A percentile compares a stretch with the other conserved stretches of the same genome.
phyloP scores from a whole-genome alignment of 2,329 filamentous ascomycete species.

The Tolypocladium ovalisporum region DNA sequence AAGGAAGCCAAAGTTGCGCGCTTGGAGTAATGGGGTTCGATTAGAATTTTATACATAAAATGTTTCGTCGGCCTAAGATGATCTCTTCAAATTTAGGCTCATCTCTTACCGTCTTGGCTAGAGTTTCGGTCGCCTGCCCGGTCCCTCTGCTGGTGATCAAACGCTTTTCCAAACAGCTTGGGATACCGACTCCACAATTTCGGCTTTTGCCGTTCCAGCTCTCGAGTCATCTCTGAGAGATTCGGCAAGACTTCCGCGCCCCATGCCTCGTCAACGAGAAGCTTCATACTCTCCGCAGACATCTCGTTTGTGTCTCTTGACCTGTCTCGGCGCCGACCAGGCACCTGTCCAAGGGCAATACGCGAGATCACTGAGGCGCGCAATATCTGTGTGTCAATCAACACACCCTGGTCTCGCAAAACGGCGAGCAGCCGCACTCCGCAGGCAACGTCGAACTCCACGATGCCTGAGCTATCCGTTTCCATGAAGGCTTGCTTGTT shows the following conservation, averaged over 20 bases:
- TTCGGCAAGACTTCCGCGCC: conserved; percentile 18
- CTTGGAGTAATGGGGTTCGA: conserved; percentile 16
- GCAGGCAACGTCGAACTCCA: conserved; percentile 21
- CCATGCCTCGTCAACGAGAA: conserved; percentile 22
- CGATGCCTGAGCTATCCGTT: conserved; percentile 4
- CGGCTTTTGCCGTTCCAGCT: conserved; percentile 17
- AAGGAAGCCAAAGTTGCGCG: conserved; percentile 6
- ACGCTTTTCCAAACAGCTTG: conserved; percentile 15
- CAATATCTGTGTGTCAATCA: conserved; percentile 20
- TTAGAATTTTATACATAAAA: conserved; percentile 11
- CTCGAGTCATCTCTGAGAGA: conserved; percentile 9
- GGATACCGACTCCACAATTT: conserved; percentile 19
- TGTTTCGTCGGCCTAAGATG: no score
- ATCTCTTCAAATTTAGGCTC: no score
- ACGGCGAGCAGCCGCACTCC: conserved; percentile 24
- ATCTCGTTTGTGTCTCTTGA: conserved; percentile 20
- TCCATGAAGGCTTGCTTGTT: conserved; percentile 4
- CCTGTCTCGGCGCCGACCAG: conserved; percentile 15
- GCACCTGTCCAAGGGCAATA: conserved; percentile 16
- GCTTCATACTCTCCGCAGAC: conserved; percentile 16
- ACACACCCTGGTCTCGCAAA: conserved; percentile 22
- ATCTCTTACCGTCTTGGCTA: not conserved
- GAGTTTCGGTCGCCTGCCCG: not conserved
- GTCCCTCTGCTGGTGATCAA: conserved; percentile 8
- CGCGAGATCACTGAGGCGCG: conserved; percentile 16